A percentile compares a stretch with the other conserved stretches of the same genome.
Conservation (phyloP, 1,284 basidiomycete species). For the Cerrena zonata region DNA sequence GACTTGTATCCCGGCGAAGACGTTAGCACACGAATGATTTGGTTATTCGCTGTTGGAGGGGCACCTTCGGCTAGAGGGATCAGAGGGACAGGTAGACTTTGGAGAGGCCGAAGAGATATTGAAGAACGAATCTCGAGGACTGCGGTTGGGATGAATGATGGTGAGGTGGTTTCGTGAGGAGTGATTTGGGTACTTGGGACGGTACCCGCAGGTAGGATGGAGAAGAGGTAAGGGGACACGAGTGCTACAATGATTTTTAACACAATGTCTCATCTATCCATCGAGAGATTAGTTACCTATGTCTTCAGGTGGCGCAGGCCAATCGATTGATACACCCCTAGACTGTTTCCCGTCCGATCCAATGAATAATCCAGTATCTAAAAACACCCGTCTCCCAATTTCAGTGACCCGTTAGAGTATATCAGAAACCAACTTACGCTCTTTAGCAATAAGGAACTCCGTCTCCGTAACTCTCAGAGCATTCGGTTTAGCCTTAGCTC, state of each 20-base stretch:
- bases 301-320: slow-evolving; percentile 80
- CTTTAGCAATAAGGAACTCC: slow-evolving; percentile 74
- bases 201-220: slow-evolving; percentile 66
- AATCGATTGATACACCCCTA: slow-evolving; percentile 58
- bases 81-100: slow-evolving; percentile 67
- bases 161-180: slow-evolving; percentile 10
- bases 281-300: slow-evolving; percentile 42
- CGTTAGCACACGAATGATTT: slow-evolving; percentile 55
- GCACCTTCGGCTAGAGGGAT: slow-evolving; percentile 23
- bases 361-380: slow-evolving; percentile 73
- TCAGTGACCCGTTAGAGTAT: too few relatives aligned
- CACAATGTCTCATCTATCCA: not conserved
- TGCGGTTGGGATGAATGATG: slow-evolving; percentile 44
- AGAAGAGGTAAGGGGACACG: slow-evolving; percentile 80
- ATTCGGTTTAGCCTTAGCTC: slow-evolving; percentile 66
- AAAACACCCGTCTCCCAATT: too few relatives aligned
- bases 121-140: slow-evolving; percentile 78
- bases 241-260: slow-evolving; percentile 45
- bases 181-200: slow-evolving; percentile 34
- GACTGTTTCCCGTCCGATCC: slow-evolving; percentile 65
- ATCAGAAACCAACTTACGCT: slow-evolving; percentile 52
- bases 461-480: slow-evolving; percentile 57
- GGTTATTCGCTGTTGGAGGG: slow-evolving; percentile 31
- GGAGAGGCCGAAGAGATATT: slow-evolving; percentile 60
- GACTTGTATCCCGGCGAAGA: slow-evolving; percentile 48